Evolutionary conservation across 2,329 filamentous ascomycete genomes (phyloP), one percentile per base, ranked within the genome.

Genomic region (Ophiobolus disseminans): DNA sequence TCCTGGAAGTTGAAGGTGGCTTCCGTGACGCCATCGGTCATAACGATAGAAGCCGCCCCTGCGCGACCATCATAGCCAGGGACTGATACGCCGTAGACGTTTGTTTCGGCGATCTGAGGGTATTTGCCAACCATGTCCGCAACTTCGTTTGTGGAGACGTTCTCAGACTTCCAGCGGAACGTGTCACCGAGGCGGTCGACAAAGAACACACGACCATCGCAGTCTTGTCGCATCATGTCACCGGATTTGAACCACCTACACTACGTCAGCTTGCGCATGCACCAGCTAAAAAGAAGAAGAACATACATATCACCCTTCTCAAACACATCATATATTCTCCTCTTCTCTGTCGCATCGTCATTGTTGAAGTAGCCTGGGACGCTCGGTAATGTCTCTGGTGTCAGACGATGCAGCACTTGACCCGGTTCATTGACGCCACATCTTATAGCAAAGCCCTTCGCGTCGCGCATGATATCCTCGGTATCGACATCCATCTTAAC

Each of bases 81-180:
- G 1, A 78, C 70, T 2, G 63, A 44, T 0, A 78, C 75, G 10
- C 76, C 76, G 51, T 78, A 78, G 5, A 75, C 76, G 37, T 75
- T 78, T 8, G 73, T 66, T 54, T 77, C 76, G 16, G 72, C 73
- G 5, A 78, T 61, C 36, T 75, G 70, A 1, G 70, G 63, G 41
- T 69, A 75, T n/a, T 59, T 58, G 22, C 75, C 73, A 1, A 78
- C 40, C 28, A 74, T 68, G 41, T 78, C 74, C 34, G 69, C 62
- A 8, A 80, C 75, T 58, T 79, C 76, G 38, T 72, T 75, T 4
- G 76, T 78, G 1, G 75, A 76, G 3, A 79, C 74, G 55, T 79
- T 78, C 57, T 79, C 75, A 3, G 73, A 74, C 49, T 72, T 76
- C 72, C 72, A 75, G 40, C 72, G 68, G 53, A 73, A 74, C 3